phyloP scores from a whole-genome alignment of 1,139 yeast species.

The Suzukiozyma palmioleophila region DNA sequence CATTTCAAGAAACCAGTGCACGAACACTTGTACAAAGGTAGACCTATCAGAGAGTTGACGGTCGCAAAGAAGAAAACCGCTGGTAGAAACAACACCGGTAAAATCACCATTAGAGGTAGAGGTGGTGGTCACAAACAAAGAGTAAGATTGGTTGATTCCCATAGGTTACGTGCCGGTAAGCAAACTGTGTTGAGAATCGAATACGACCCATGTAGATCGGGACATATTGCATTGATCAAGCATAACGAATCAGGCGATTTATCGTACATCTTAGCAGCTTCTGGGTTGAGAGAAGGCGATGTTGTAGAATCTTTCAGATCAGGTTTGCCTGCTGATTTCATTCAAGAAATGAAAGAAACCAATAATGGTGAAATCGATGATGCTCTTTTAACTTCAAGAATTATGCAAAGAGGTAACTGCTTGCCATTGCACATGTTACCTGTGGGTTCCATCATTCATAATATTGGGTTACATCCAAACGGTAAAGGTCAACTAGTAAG shows the following conservation, averaged over 20 bases:
- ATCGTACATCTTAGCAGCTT: conserved; percentile 84
- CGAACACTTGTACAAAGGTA: conserved; percentile 81
- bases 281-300: conserved; percentile 92
- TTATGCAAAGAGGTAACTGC: conserved; percentile 92
- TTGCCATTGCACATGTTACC: conserved; percentile 90
- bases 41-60: conserved; percentile 75
- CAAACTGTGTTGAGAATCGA: conserved; percentile 86
- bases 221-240: conserved; percentile 84
- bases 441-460: conserved; percentile 85
- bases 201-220: conserved; percentile 92
- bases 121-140: conserved; percentile 97
- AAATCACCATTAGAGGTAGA: conserved; percentile 86
- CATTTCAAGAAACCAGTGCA: conserved; percentile 89
- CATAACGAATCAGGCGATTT: conserved; percentile 58
- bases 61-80: conserved; percentile 67
- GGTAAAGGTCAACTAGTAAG: conserved; percentile 94
- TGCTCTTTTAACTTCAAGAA: conserved; percentile 81
- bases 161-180: conserved; percentile 62
- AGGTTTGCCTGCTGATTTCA: conserved; percentile 78
- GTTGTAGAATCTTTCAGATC: conserved; percentile 80
- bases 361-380: conserved; percentile 85
- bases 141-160: conserved; percentile 75
- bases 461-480: conserved; percentile 66
- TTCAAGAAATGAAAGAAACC: conserved; percentile 58
- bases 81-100: conserved; percentile 89